A percentile compares a stretch with the other conserved stretches of the same genome.
phyloP scores from a whole-genome alignment of 1,284 basidiomycete species.

The Irpex lacteus region DNA sequence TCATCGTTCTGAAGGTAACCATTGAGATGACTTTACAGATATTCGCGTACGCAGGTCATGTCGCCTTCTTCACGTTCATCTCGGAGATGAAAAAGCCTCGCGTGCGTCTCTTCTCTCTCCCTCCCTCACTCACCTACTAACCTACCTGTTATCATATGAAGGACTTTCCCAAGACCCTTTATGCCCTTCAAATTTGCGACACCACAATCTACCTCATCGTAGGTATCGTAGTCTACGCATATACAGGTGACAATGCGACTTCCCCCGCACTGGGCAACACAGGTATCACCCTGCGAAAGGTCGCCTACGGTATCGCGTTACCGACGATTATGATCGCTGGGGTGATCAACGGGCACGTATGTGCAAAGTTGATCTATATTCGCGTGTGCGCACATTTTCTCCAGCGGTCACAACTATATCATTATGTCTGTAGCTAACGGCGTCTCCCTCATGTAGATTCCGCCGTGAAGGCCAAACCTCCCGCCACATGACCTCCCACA shows the following conservation, averaged over 20 bases:
- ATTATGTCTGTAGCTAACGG: no score
- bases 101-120: slow-evolving; percentile 17
- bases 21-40: slow-evolving; percentile 30
- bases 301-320: slow-evolving; percentile 30
- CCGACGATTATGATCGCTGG: slow-evolving; percentile 33
- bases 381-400: no score
- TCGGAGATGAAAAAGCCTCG: slow-evolving; percentile 51
- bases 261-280: slow-evolving; percentile 33
- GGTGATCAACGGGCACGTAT: slow-evolving; percentile 32
- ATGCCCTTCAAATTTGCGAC: slow-evolving; percentile 28
- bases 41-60: slow-evolving; percentile 51
- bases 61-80: slow-evolving; percentile 52
- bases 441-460: no score
- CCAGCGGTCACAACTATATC: no score
- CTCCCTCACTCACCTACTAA: no score
- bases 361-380: slow-evolving; percentile 31
- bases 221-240: slow-evolving; percentile 31
- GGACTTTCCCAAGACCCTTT: slow-evolving; percentile 31
- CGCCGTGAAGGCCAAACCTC: slow-evolving; percentile 24
- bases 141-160: slow-evolving; percentile 4
- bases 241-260: slow-evolving; percentile 23
- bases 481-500: slow-evolving; percentile 28
- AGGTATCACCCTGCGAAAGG: slow-evolving; percentile 22
- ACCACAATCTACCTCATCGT: slow-evolving; percentile 31
- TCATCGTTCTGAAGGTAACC: no score